These are phyloP conservation scores for Scutellaria barbata DNA, from an alignment of 257 asterid species.

Conservation along the genomic window DNA sequence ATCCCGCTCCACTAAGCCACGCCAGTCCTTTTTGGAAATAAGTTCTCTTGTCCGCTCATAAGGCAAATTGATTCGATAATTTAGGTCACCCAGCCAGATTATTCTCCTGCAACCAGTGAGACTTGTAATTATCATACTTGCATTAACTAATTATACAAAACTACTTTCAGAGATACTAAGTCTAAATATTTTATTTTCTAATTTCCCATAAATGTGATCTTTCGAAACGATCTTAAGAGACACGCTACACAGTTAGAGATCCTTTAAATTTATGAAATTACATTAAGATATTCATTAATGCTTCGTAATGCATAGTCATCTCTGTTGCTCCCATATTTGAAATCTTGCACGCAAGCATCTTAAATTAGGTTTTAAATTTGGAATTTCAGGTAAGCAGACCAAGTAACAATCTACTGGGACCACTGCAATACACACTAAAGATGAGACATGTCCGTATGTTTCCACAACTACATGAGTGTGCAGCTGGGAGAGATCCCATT, in stretches of 20 bases:
- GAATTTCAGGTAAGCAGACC: background rate
- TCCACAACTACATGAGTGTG: background rate
- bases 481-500: slow-evolving; percentile 18
- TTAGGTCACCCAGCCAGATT: slow-evolving; percentile 93
- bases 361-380: background rate
- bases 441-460: slow-evolving; percentile 21
- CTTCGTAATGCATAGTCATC: slow-evolving; percentile 3
- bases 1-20: slow-evolving; percentile 66
- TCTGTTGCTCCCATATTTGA: slow-evolving; percentile 5
- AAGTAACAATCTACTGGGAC: slow-evolving; percentile 1
- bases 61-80: slow-evolving; percentile 80
- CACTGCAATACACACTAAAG: background rate
- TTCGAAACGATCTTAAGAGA: slow-evolving; percentile 15
- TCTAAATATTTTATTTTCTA: slow-evolving; percentile 4
- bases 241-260: slow-evolving; percentile 22
- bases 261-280: background rate
- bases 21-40: slow-evolving; percentile 73
- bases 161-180: slow-evolving; percentile 9
- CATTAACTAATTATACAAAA: slow-evolving; percentile 7
- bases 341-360: slow-evolving; percentile 23
- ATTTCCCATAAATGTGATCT: slow-evolving; percentile 4
- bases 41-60: slow-evolving; percentile 70
- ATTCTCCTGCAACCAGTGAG: slow-evolving; percentile 66
- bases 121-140: slow-evolving; percentile 14
- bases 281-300: background rate